These are phyloP conservation scores for Calonectria multiphialidica DNA, from an alignment of 2,329 filamentous ascomycete genomes.

Conservation along the genomic window DNA sequence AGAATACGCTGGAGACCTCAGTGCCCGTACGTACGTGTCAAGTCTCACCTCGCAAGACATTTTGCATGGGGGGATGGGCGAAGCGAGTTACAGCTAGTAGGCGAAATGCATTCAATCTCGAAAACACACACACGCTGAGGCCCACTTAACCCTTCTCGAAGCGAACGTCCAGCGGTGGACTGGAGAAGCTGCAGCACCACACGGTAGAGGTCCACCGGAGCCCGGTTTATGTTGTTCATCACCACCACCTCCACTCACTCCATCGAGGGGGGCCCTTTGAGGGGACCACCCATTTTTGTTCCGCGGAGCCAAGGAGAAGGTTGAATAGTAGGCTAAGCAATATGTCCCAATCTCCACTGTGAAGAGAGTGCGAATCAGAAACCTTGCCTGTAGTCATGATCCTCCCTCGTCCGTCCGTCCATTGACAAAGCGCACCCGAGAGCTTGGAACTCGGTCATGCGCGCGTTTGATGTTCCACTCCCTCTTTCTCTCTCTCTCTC, in stretches of 20 bases:
- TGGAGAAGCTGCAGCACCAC: too few species aligned
- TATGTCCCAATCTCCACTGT: neutral
- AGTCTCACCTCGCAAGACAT: neutral
- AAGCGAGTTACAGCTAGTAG: neutral
- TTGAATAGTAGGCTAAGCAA: conserved; percentile 1
- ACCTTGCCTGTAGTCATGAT: neutral
- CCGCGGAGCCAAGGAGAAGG: neutral
- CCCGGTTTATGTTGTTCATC: neutral
- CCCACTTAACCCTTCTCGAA: conserved; percentile 9
- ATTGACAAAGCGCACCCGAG: neutral
- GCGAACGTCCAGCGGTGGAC: neutral
- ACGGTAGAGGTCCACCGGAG: too few species aligned
- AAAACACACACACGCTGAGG: neutral
- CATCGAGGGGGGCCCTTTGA: neutral
- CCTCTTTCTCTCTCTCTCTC: too few species aligned
- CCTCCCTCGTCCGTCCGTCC: too few species aligned
- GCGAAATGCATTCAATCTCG: neutral
- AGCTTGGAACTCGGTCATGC: neutral
- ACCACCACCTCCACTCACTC: neutral
- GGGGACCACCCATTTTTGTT: neutral
- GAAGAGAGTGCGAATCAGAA: neutral
- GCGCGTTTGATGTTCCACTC: neutral
- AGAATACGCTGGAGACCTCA: neutral
- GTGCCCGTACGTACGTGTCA: neutral
- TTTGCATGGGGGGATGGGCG: too few species aligned